These are phyloP conservation scores for Exophiala phaeomuriformis DNA, from an alignment of 2,329 filamentous ascomycete species.

Conservation along the genomic window DNA sequence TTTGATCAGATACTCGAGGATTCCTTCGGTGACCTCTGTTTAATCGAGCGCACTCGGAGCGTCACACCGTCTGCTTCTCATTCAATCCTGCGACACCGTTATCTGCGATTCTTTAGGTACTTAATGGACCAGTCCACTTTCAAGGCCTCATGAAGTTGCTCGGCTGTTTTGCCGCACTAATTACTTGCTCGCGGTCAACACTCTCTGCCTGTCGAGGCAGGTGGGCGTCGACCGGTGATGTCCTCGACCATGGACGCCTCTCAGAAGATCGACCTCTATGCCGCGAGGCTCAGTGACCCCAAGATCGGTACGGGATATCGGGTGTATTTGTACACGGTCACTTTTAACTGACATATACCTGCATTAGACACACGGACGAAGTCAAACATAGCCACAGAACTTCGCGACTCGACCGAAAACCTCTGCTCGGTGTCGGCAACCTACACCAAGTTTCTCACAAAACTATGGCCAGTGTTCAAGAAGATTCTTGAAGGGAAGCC, in stretches of 20 bases:
- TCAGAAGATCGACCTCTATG: constrained; percentile 42
- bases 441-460: constrained; percentile 75
- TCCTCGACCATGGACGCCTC: constrained; percentile 23
- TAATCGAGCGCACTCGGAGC: not conserved
- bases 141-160: constrained; percentile 16
- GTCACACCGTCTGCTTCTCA: not conserved
- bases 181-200: not conserved
- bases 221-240: constrained; percentile 2
- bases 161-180: constrained; percentile 7
- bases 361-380: constrained; percentile 68
- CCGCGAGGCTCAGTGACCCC: constrained; percentile 43
- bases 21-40: not conserved
- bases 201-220: constrained; percentile 1
- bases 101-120: not conserved
- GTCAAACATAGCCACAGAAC: constrained; percentile 70
- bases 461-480: constrained; percentile 83
- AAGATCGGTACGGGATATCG: constrained; percentile 38
- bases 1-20: not conserved
- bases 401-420: constrained; percentile 81
- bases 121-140: constrained; percentile 8
- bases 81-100: not conserved
- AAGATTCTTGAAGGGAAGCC: constrained; percentile 76
- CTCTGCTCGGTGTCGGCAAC: constrained; percentile 70
- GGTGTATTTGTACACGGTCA: constrained; percentile 3
- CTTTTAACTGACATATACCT: not conserved